Evolutionary conservation across 148 eudicot genomes (phyloP).

Genomic region (Spergularia bocconei): DNA sequence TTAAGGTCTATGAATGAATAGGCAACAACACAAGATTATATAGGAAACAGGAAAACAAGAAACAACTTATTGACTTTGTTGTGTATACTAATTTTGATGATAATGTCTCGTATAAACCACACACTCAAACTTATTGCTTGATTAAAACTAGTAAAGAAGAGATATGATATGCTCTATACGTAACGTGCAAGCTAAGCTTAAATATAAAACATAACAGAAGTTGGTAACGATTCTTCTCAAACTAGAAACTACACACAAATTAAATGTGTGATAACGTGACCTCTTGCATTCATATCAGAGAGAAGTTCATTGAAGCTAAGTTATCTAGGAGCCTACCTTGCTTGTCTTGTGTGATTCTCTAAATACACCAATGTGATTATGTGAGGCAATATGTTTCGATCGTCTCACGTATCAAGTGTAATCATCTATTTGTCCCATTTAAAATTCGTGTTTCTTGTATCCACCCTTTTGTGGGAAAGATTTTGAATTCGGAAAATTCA

Average conservation of each 20-base stretch:
- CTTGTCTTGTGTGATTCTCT: not conserved
- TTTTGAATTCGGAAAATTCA: no score
- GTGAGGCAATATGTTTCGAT: no score
- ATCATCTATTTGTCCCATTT: no score
- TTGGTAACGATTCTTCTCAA: not conserved
- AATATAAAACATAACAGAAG: not conserved
- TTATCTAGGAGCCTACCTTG: not conserved
- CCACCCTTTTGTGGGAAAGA: no score
- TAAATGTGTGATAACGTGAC: not conserved
- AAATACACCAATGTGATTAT: not conserved
- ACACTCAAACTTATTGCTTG: not conserved
- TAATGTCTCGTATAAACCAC: not conserved
- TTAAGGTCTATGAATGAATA: not conserved
- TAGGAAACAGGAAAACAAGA: not conserved
- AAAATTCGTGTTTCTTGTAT: no score
- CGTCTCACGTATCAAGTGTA: no score
- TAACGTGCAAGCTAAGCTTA: slow-evolving; percentile 4
- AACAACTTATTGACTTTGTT: not conserved
- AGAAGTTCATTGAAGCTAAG: not conserved
- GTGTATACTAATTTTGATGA: not conserved
- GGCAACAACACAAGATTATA: not conserved
- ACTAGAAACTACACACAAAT: not conserved
- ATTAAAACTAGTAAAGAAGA: not conserved
- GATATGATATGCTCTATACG: not conserved
- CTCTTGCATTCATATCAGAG: not conserved